A percentile compares a stretch with the other conserved stretches of the same genome.
Evolutionary conservation across 257 asterid genomes (phyloP).

Genomic region (Fraxinus americana): DNA sequence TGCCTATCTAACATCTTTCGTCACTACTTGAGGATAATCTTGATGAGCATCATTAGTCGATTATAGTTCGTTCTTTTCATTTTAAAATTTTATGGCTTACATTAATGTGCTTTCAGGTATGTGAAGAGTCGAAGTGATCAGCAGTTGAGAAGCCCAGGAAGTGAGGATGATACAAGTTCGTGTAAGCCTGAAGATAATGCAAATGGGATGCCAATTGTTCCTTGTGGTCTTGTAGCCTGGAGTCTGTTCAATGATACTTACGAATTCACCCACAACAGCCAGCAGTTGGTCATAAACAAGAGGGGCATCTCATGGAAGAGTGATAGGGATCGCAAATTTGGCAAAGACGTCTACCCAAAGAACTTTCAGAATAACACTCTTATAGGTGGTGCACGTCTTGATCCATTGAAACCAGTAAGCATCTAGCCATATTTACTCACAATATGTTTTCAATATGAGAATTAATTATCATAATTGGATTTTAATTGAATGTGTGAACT

Average conservation of each 20-base stretch:
- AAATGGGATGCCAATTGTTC: constrained; percentile 63
- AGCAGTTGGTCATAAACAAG: constrained; percentile 59
- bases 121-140: constrained; percentile 97
- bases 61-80: neutral
- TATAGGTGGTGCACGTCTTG: constrained; percentile 66
- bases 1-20: neutral
- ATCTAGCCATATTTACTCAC: constrained; percentile 17
- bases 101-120: constrained; percentile 45
- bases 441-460: neutral
- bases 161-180: constrained; percentile 37
- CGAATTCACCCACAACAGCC: constrained; percentile 48
- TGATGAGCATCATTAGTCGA: neutral
- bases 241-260: constrained; percentile 93
- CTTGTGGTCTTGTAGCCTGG: constrained; percentile 99
- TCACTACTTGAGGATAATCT: neutral
- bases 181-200: constrained; percentile 78
- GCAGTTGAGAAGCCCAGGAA: constrained; percentile 58
- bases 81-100: neutral
- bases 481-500: constrained; percentile 2
- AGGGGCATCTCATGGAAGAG: constrained; percentile 89
- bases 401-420: constrained; percentile 62
- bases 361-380: constrained; percentile 76
- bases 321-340: constrained; percentile 91
- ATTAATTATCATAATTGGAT: neutral
- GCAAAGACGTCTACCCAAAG: constrained; percentile 67